A percentile compares a stretch with the other conserved stretches of the same genome.
Conservation (phyloP, 805 yeast genomes). For the Saturnispora mendoncae region DNA sequence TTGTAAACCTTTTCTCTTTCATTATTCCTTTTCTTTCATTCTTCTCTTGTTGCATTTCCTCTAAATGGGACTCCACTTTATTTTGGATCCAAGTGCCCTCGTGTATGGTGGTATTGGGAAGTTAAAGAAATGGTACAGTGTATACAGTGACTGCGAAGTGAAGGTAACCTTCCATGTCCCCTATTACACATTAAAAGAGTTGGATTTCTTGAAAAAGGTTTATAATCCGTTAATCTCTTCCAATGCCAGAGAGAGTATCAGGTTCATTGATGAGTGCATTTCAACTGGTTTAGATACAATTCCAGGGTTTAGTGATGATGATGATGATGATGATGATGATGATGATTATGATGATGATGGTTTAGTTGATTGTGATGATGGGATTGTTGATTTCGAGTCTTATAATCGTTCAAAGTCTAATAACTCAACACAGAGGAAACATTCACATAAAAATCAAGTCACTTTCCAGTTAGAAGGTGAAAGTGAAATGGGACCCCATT, state of each 20-base stretch:
- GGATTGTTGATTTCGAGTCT: conserved; percentile 19
- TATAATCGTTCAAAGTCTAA: conserved; percentile 10
- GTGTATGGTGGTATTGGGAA: conserved; percentile 57
- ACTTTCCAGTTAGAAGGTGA: conserved; percentile 31
- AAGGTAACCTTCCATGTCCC: conserved; percentile 41
- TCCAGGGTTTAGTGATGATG: conserved; percentile 8
- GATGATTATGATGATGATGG: conserved; percentile 10
- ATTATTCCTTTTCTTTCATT: not conserved
- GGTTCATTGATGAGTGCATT: conserved; percentile 41
- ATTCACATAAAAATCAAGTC: not conserved
- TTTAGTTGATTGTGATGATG: conserved; percentile 7
- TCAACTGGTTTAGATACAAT: conserved; percentile 8
- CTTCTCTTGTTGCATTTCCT: not conserved
- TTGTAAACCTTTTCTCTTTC: no score
- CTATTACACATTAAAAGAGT: conserved; percentile 46
- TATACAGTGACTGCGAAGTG: not conserved
- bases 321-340: conserved; percentile 7
- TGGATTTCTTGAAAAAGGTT: conserved; percentile 50
- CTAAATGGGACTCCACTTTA: conserved; percentile 28
- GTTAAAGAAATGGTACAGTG: conserved; percentile 49
- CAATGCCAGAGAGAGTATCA: conserved; percentile 58
- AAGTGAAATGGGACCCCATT: conserved; percentile 38
- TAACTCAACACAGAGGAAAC: not conserved
- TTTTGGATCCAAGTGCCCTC: conserved; percentile 60
- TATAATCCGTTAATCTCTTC: conserved; percentile 43